phyloP scores from a whole-genome alignment of 176 grass and related monocot genomes.

The Thinopyrum elongatum region DNA sequence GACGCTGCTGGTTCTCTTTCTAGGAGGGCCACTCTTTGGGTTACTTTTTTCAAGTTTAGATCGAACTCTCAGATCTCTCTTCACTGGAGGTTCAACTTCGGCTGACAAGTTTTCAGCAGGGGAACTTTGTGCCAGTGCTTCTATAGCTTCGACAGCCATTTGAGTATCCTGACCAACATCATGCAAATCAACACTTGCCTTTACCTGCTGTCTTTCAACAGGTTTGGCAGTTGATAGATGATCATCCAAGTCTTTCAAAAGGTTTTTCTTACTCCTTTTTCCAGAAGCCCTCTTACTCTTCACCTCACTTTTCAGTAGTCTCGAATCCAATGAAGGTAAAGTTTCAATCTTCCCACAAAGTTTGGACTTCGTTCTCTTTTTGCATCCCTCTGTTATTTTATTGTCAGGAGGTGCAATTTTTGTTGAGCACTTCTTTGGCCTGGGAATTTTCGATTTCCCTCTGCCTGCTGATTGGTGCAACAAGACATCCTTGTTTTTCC shows the following conservation, averaged over 20 bases:
- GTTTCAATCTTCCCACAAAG: slow-evolving; percentile 22
- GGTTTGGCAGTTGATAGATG: slow-evolving; percentile 35
- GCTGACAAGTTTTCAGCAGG: slow-evolving; percentile 39
- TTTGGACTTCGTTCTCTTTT: neutral
- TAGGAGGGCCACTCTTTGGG: slow-evolving; percentile 25
- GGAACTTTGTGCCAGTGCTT: slow-evolving; percentile 53
- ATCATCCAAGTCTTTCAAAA: slow-evolving; percentile 57
- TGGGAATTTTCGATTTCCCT: slow-evolving; percentile 31
- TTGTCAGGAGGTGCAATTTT: slow-evolving; percentile 11
- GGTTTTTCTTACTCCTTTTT: slow-evolving; percentile 51
- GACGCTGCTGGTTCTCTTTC: slow-evolving; percentile 33
- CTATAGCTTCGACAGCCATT: slow-evolving; percentile 82
- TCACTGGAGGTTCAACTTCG: slow-evolving; percentile 29
- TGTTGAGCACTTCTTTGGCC: slow-evolving; percentile 24
- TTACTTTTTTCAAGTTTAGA: slow-evolving; percentile 5
- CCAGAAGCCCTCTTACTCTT: slow-evolving; percentile 45
- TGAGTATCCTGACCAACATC: slow-evolving; percentile 83
- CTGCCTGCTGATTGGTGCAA: slow-evolving; percentile 24
- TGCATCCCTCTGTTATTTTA: neutral
- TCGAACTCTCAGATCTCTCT: slow-evolving; percentile 20
- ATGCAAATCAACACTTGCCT: slow-evolving; percentile 5
- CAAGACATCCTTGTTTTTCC: slow-evolving; percentile 62
- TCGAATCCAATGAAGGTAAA: slow-evolving; percentile 47
- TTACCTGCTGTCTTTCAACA: slow-evolving; percentile 45
- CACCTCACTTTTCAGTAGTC: slow-evolving; percentile 34